These are phyloP conservation scores for Fusarium gaditjirri DNA, from an alignment of 2,329 filamentous ascomycete species.

Conservation along the genomic window DNA sequence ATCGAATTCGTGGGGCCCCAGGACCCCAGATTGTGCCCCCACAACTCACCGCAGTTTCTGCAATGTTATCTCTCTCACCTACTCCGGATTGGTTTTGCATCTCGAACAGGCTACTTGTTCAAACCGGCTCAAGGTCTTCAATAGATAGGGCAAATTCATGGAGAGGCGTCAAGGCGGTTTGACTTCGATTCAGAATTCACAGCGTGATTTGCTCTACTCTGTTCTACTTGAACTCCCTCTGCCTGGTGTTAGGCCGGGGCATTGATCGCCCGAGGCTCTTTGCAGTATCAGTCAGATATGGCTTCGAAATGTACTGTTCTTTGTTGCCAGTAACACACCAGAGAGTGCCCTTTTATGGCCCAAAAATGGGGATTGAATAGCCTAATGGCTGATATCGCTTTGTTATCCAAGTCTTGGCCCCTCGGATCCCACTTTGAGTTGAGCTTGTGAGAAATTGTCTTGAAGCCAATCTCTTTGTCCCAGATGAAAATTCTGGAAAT, in stretches of 20 bases:
- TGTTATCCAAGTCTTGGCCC: not conserved
- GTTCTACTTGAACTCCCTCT: not conserved
- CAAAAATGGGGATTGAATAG: not conserved
- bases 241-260: not conserved
- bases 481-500: not conserved
- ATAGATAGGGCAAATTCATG: not conserved
- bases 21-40: conserved; percentile 24
- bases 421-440: not conserved
- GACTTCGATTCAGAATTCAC: not conserved
- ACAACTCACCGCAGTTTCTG: conserved; percentile 39
- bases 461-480: not conserved
- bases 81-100: not conserved
- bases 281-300: not conserved
- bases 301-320: not conserved
- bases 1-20: conserved; percentile 46
- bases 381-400: conserved; percentile 1
- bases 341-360: too few species aligned
- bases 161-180: not conserved
- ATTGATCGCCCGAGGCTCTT: not conserved
- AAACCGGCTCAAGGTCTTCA: not conserved
- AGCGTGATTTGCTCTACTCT: not conserved
- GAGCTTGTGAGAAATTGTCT: not conserved
- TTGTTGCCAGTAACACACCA: conserved; percentile 1
- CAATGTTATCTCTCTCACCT: conserved; percentile 1
- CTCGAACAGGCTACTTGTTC: not conserved